Evolutionary conservation across 495 filamentous ascomycete species (phyloP), one percentile per base, ranked within the genome.

Genomic region (Chaetomium tenue): DNA sequence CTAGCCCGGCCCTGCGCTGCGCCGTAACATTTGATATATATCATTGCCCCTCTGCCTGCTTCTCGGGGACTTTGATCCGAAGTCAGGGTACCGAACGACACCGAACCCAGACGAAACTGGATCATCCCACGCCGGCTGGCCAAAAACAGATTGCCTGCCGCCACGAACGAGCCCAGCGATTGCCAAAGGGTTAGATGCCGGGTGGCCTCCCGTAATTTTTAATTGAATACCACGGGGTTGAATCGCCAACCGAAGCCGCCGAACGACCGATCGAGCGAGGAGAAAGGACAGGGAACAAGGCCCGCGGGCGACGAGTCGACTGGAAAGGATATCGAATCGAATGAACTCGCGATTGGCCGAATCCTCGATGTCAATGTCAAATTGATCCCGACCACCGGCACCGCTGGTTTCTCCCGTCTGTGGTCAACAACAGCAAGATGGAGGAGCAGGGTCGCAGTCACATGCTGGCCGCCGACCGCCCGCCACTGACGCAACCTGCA

Each of bases 361-460:
- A 50, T 9, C 28, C 33, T 28, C 56, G 53, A 58, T 25, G 33
- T 66, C 67, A 69, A 70, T 72, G 71, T 66, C 68, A 67, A 50
- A 63, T 61, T 20, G 54, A 26, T 18, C 58, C 25, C 66, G 50
- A 59, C 51, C 53, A 48, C 52, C 57, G 59, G 61, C 59, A 53
- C 44, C 58, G 63, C 61, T 63, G 63, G 56, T 64, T 63, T 52
- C 53, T 50, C n/a, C 20, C 16, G 23, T 40, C 0, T 23, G 63
- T 40, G 13, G 47, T 15, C 46, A 52, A 37, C 58, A 67, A 50
- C 58, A 63, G 9, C 33, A 23, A 25, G 54, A 63, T 28, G 18
- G 77, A 76, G 75, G 74, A 76, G 68, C 75, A 78, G 62, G 69
- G 67, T 75, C 77, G 76, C 74, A 77, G 66, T 75, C 77, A 77